Evolutionary conservation across 108 stramenopile species (phyloP).

Genomic region (Aurantiochytrium sp.): DNA sequence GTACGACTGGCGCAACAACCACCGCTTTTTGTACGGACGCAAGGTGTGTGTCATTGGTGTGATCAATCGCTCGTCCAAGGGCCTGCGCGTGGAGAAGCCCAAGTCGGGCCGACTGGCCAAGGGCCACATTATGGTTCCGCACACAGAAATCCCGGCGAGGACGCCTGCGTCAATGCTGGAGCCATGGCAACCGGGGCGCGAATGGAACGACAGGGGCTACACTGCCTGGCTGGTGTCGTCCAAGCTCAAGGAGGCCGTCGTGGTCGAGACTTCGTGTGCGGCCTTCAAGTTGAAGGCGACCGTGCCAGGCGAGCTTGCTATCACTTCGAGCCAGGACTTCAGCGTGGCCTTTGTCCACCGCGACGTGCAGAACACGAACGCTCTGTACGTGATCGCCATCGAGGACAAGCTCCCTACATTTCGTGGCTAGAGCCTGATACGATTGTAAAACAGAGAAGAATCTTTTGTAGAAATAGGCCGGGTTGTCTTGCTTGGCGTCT

Average conservation of each 20-base stretch:
- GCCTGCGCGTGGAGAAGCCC: not conserved
- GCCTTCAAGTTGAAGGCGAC: not conserved
- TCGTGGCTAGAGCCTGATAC: not conserved
- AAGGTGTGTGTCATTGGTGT: not conserved
- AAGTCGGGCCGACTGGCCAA: not conserved
- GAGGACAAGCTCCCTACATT: not conserved
- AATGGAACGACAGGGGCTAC: conserved; percentile 8
- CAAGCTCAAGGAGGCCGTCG: not conserved
- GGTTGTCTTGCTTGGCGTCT: no score
- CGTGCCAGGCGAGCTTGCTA: not conserved
- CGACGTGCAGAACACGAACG: not conserved
- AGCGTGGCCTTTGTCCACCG: not conserved
- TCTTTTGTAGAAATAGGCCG: no score
- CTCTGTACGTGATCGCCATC: not conserved
- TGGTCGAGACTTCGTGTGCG: not conserved
- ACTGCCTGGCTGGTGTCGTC: not conserved
- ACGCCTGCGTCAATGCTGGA: not conserved
- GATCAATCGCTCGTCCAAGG: not conserved
- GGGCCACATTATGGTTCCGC: not conserved
- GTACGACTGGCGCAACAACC: not conserved
- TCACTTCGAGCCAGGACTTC: not conserved
- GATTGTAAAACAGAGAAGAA: no score
- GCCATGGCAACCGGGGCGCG: not conserved
- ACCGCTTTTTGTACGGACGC: conserved; percentile 2
- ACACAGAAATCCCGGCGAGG: not conserved